Evolutionary conservation across 1,139 yeast species (phyloP).

Genomic region (Pichia sp.): DNA sequence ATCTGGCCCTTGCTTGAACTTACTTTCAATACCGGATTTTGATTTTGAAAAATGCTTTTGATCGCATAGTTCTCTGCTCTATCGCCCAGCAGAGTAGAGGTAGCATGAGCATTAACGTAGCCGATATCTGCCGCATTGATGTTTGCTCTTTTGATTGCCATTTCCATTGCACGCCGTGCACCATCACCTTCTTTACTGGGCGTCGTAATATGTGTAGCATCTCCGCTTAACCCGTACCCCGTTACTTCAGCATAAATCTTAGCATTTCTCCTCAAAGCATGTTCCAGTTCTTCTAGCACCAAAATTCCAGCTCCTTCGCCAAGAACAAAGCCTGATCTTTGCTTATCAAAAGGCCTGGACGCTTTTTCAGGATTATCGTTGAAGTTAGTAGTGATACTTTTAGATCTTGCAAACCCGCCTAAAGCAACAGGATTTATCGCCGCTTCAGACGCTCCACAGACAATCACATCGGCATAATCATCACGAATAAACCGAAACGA

Average conservation of each 20-base stretch:
- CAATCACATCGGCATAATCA: slow-evolving; percentile 80
- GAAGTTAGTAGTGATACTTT: slow-evolving; percentile 64
- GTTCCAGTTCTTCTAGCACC: slow-evolving; percentile 71
- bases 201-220: slow-evolving; percentile 90
- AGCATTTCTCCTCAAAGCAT: slow-evolving; percentile 63
- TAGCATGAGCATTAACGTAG: slow-evolving; percentile 95
- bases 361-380: slow-evolving; percentile 62
- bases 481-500: slow-evolving; percentile 75
- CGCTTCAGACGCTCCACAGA: slow-evolving; percentile 93
- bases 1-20: slow-evolving; percentile 89
- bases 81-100: slow-evolving; percentile 88
- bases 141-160: slow-evolving; percentile 57
- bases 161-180: slow-evolving; percentile 75
- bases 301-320: slow-evolving; percentile 91
- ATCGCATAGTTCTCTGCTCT: slow-evolving; percentile 82
- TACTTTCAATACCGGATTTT: slow-evolving; percentile 36
- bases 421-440: slow-evolving; percentile 82
- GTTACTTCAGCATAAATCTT: slow-evolving; percentile 73
- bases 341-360: slow-evolving; percentile 82
- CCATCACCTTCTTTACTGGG: slow-evolving; percentile 83
- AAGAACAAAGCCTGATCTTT: slow-evolving; percentile 82
- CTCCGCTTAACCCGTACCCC: slow-evolving; percentile 91
- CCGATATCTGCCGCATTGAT: slow-evolving; percentile 48
- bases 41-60: slow-evolving; percentile 42
- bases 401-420: slow-evolving; percentile 89